Conservation (phyloP, 257 asterid genomes). For the Osmanthus fragrans region DNA sequence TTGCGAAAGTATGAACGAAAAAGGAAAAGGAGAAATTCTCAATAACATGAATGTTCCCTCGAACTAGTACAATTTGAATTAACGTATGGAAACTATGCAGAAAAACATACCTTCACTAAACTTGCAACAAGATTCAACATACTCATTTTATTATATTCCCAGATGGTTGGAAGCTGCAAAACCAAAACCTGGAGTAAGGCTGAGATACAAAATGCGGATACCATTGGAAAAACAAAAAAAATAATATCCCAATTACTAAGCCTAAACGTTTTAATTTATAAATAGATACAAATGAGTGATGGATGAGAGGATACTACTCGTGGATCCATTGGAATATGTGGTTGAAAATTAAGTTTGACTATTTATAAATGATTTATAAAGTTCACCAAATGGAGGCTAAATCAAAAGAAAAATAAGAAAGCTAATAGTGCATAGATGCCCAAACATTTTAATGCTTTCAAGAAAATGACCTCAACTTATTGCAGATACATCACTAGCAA, state of each 20-base stretch:
- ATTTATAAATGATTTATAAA: no score
- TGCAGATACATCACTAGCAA: slow-evolving; percentile 1
- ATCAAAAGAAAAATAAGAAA: not conserved
- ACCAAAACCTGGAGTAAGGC: slow-evolving; percentile 17
- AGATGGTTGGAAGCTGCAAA: slow-evolving; percentile 74
- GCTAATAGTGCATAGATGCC: not conserved
- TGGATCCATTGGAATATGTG: no score
- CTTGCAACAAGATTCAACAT: slow-evolving; percentile 85
- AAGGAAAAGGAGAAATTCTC: not conserved
- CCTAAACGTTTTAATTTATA: no score
- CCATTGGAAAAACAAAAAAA: slow-evolving; percentile 8
- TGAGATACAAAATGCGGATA: not conserved
- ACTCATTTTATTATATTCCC: slow-evolving; percentile 78
- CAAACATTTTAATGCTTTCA: not conserved
- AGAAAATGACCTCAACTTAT: not conserved
- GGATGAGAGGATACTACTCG: no score
- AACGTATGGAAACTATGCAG: not conserved
- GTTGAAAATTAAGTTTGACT: no score
- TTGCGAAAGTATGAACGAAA: not conserved
- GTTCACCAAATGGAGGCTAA: not conserved
- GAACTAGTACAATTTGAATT: not conserved
- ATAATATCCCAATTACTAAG: not conserved
- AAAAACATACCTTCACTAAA: slow-evolving; percentile 59
- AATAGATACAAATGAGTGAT: no score
- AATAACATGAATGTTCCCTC: not conserved